Conservation (phyloP, 2,329 filamentous ascomycete genomes). For the Alternaria longipes region DNA sequence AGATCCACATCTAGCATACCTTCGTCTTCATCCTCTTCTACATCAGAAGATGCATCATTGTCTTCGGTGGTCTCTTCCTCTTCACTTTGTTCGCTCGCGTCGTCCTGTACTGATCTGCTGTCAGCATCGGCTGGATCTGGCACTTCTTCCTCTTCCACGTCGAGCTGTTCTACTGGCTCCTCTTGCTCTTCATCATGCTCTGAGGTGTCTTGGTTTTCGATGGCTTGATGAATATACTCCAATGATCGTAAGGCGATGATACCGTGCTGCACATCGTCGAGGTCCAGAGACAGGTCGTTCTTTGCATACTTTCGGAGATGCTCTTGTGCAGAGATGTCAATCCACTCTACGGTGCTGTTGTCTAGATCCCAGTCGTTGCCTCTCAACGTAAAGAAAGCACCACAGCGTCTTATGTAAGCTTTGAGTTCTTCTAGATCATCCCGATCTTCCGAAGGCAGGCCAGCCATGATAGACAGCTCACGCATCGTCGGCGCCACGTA, state of each 20-base stretch:
- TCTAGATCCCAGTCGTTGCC: constrained; percentile 30
- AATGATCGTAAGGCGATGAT: constrained; percentile 37
- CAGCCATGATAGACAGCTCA: constrained; percentile 36
- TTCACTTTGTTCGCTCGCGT: not conserved
- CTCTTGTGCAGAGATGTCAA: constrained; percentile 31
- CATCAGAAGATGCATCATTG: not conserved
- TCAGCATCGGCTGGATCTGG: not conserved
- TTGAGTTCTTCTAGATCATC: constrained; percentile 27
- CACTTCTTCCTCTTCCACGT: constrained; percentile 1
- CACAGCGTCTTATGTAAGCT: constrained; percentile 30
- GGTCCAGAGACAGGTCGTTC: constrained; percentile 28
- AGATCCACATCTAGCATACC: constrained; percentile 15
- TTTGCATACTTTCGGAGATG: constrained; percentile 32
- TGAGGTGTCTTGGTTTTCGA: constrained; percentile 8
- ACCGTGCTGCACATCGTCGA: constrained; percentile 32
- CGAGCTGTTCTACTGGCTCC: not conserved
- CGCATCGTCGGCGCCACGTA: constrained; percentile 33
- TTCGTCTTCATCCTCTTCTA: constrained; percentile 12
- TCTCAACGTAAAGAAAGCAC: constrained; percentile 30
- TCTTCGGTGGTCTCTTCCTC: constrained; percentile 3
- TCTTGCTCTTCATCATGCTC: not conserved
- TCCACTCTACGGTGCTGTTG: constrained; percentile 33
- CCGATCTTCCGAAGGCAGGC: constrained; percentile 25
- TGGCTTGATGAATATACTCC: constrained; percentile 25
- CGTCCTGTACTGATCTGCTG: not conserved